Evolutionary conservation across 495 filamentous ascomycete species (phyloP), one percentile per base, ranked within the genome.

Genomic region (Xylaria telfairii): DNA sequence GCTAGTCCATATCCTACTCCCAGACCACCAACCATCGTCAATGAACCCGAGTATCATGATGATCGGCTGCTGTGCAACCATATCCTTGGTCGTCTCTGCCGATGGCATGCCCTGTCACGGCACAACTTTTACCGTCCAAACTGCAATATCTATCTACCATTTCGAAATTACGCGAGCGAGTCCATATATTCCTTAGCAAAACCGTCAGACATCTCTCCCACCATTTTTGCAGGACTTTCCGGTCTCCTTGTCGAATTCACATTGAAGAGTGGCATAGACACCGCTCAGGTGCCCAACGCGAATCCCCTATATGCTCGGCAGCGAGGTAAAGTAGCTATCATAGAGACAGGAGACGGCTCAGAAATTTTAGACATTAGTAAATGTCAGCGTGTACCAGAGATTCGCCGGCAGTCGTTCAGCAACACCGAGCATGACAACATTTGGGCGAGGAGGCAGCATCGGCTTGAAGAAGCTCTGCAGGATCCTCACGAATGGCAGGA

Each of bases 81-180:
- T 41, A 17, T 74, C 0, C 24, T 21, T 0, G 78, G 77, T 10
- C 70, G 42, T 3, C 56, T 49, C 8, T 86, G 84, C 54, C 75
- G 71, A n/a, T 85, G 82, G 81, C 84, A 86, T 64, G 68, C 72
- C 0, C 72, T 84, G 13, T 83, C 83, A 1, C 69, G 72, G 26
- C 68, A 74, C 56, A 74, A 80, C 46, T 83, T 81, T 73, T 84
- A 81, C 65, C 76, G 83, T 0, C 84, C 84, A 5, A 84, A 85
- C 46, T 76, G 73, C 63, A 83, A 75, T 63, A 78, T 81, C 41
- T 83, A 80, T 73, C 76, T 84, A 5, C 68, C 76, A 1, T 44
- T 76, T 24, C 62, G 62, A 0, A 34, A 49, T 47, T 64, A 67
- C 28, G 66, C 72, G 28, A 67, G 64, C 32, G 77, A 75, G 4